Evolutionary conservation across 345 rosid species (phyloP), one percentile per base, ranked within the genome.

Genomic region (Capsella bursapastoris): DNA sequence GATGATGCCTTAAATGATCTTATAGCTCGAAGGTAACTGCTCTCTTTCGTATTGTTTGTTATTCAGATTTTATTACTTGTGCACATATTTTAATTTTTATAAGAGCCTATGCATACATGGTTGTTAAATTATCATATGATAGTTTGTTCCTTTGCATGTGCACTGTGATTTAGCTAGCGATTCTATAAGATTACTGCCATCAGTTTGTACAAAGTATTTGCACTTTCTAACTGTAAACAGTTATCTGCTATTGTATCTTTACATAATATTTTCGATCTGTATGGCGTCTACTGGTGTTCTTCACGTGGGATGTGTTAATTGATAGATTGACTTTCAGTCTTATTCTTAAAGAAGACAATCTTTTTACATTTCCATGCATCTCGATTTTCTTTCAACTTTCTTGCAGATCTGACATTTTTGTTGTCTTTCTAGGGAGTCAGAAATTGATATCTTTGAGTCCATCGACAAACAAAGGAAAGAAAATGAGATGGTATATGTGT

Each of bases 391-490:
- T 49, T 49, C n/a, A 58, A 48, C 49, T 44, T 60, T 57, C 62
- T 65, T 50, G 47, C 18, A 28, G 41, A n/a, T 74, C 51, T 67
- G 56, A 75, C 56, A 16, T 61, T 22, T 49, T 28, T 40, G 55
- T 63, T 70, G 7, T 49, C 71, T 52, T 66, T 49, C 82, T 90
- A 93, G 98, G 44, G 96, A 90, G 80, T 79, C 93, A 28, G 98
- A 93, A 90, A 93, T 93, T 70, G 98, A 93, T 68, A 53, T 90
- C 32, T 93, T 93, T 79, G 98, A 93, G 72, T 89, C 93, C 65
- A 75, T 93, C 81, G 98, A 93, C 81, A 84, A 80, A 63, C 79
- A 81, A 71, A 85, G 98, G 80, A 78, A 53, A 43, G 97, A 89
- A 79, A 72, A 82, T 62, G 98, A 90, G 78, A 81, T 73, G 93